phyloP scores from a whole-genome alignment of 257 asterid species.

The Solanum phureja region DNA sequence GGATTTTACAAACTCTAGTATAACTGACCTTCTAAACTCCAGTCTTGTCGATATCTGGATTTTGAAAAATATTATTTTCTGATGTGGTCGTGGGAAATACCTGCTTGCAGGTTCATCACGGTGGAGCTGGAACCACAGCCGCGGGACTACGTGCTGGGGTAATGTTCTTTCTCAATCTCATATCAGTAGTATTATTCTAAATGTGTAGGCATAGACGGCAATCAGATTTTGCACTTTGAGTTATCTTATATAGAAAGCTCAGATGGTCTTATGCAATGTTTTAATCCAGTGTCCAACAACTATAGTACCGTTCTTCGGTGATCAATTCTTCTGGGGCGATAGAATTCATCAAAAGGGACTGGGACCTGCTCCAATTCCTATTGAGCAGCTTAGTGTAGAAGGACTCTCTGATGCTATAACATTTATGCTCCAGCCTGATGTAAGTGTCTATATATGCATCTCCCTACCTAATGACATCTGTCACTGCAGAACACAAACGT shows the following conservation, averaged over 20 bases:
- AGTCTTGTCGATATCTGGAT: neutral
- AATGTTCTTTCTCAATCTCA: neutral
- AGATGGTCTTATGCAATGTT: neutral
- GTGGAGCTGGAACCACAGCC: slow-evolving; percentile 99
- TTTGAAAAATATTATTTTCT: neutral
- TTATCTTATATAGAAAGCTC: neutral
- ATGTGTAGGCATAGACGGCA: neutral
- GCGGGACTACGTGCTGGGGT: slow-evolving; percentile 96
- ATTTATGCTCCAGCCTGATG: slow-evolving; percentile 97
- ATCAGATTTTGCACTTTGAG: neutral
- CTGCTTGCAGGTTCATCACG: slow-evolving; percentile 78
- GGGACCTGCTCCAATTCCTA: slow-evolving; percentile 86
- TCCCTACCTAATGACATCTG: neutral
- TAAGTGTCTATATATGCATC: neutral
- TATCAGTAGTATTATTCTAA: neutral
- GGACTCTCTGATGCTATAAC: slow-evolving; percentile 79
- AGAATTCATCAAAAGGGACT: slow-evolving; percentile 62
- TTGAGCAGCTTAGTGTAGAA: slow-evolving; percentile 64
- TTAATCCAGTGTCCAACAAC: slow-evolving; percentile 91
- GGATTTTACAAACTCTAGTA: neutral
- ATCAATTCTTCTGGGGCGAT: slow-evolving; percentile 97
- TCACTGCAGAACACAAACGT: neutral
- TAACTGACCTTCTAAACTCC: neutral
- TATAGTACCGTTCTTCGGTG: slow-evolving; percentile 93
- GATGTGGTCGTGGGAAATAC: neutral